These are phyloP conservation scores for Phytopythium cucurbitacearum DNA, from an alignment of 352 stramenopile species.

Conservation along the genomic window DNA sequence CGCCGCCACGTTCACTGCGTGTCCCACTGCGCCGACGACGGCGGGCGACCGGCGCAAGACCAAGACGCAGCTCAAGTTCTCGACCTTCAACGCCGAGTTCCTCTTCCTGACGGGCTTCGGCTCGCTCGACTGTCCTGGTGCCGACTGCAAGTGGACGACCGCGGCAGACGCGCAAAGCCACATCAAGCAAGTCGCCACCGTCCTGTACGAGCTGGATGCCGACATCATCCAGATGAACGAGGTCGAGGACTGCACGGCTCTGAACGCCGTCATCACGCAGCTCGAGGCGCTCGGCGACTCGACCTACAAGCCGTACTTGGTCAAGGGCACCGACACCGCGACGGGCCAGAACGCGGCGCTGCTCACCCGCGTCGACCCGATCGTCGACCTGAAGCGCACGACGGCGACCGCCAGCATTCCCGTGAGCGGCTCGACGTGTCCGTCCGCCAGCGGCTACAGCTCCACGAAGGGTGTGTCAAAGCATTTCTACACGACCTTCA, in stretches of 20 bases:
- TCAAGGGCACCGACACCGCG: constrained; percentile 49
- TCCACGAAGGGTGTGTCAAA: constrained; percentile 55
- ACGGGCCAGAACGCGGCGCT: constrained; percentile 69
- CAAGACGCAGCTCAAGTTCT: constrained; percentile 55
- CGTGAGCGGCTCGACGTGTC: constrained; percentile 51
- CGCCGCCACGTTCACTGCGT: constrained; percentile 36
- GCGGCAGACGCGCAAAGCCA: constrained; percentile 33
- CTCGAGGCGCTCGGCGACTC: constrained; percentile 37
- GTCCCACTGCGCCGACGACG: constrained; percentile 32
- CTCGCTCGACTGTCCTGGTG: constrained; percentile 35
- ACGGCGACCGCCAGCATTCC: constrained; percentile 27
- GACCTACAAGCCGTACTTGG: constrained; percentile 62
- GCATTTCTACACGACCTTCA: constrained; percentile 71
- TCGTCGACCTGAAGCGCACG: constrained; percentile 40
- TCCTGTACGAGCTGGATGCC: constrained; percentile 43
- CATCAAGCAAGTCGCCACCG: constrained; percentile 42
- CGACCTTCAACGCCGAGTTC: constrained; percentile 64
- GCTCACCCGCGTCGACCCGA: constrained; percentile 58
- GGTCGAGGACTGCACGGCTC: constrained; percentile 50
- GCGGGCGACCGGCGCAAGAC: constrained; percentile 35
- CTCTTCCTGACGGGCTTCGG: constrained; percentile 45
- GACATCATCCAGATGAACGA: constrained; percentile 72
- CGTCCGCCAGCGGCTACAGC: constrained; percentile 28
- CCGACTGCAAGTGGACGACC: constrained; percentile 51
- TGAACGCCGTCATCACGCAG: constrained; percentile 47